Percentiles rank a stretch among this genome's conserved stretches.
Evolutionary conservation across 2,329 filamentous ascomycete genomes (phyloP).

Genomic region (Didymella lethalis): DNA sequence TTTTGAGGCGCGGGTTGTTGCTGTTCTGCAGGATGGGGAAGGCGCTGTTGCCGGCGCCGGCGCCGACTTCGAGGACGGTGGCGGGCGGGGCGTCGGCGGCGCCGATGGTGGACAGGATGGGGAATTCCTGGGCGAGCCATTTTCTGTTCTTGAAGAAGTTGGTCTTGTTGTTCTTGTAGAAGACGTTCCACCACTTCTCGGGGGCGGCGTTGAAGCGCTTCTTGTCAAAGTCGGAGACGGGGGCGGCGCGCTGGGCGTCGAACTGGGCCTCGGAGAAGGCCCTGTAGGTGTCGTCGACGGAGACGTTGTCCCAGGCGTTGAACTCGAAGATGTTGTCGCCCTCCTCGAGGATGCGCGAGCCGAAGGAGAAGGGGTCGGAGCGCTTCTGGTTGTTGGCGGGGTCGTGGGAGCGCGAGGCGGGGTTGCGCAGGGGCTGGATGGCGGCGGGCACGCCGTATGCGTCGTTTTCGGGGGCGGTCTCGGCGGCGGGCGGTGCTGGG

Average conservation of each 20-base stretch:
- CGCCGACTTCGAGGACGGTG: conserved; percentile 86
- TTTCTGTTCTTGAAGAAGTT: conserved; percentile 99
- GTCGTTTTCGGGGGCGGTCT: conserved; percentile 42
- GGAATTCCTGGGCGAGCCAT: conserved; percentile 96
- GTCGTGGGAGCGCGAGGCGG: conserved; percentile 71
- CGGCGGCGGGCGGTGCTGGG: conserved; percentile 14
- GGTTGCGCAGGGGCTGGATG: conserved; percentile 55
- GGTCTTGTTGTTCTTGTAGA: conserved; percentile 96
- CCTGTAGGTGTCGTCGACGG: conserved; percentile 87
- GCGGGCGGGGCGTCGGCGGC: conserved; percentile 72
- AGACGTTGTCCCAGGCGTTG: conserved; percentile 99
- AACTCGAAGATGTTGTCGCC: conserved; percentile 93
- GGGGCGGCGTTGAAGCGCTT: conserved; percentile 88
- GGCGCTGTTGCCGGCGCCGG: conserved; percentile 94
- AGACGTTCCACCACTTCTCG: conserved; percentile 96
- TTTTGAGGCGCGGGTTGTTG: conserved; percentile 78
- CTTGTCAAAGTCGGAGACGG: conserved; percentile 93
- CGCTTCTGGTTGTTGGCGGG: conserved; percentile 81
- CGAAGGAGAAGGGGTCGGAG: conserved; percentile 93
- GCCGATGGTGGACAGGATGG: conserved; percentile 80
- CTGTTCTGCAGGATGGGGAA: conserved; percentile 89
- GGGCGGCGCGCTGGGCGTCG: conserved; percentile 80
- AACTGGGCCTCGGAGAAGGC: conserved; percentile 87
- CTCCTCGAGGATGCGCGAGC: conserved; percentile 82
- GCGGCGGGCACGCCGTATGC: conserved; percentile 60